Conservation (phyloP, 139 green algal species). For the Chlamydomonas eustigma region DNA sequence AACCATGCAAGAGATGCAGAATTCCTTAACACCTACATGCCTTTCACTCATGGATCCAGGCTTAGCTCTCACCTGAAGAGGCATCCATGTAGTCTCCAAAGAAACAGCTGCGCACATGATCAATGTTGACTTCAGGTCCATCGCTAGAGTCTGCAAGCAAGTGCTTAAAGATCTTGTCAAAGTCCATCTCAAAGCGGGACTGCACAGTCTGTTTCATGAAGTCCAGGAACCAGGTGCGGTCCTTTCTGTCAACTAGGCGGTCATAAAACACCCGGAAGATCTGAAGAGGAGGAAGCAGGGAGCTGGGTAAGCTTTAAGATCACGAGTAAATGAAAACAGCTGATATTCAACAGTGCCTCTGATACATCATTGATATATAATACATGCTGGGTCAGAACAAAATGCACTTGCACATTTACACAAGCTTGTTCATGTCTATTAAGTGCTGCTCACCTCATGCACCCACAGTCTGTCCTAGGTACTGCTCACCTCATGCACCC, state of each 20-base stretch:
- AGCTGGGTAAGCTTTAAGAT: not conserved
- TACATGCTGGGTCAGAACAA: too few relatives aligned
- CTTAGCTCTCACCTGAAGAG: not conserved
- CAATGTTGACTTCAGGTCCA: conserved; percentile 18
- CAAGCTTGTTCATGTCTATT: too few relatives aligned
- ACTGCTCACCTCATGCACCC: too few relatives aligned
- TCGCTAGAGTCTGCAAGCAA: conserved; percentile 14
- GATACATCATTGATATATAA: too few relatives aligned
- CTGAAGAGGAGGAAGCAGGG: conserved; percentile 16
- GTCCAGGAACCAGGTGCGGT: conserved; percentile 50
- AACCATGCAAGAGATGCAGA: too few relatives aligned
- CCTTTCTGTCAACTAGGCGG: conserved; percentile 59
- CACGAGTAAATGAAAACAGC: too few relatives aligned
- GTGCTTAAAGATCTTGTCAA: conserved; percentile 44
- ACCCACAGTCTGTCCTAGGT: too few relatives aligned
- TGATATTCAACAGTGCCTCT: too few relatives aligned
- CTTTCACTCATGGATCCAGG: too few relatives aligned
- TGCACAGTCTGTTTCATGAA: conserved; percentile 26
- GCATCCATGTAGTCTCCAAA: conserved; percentile 71
- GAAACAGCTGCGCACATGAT: conserved; percentile 40
- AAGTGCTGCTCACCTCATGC: too few relatives aligned
- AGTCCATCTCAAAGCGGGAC: conserved; percentile 19
- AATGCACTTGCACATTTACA: too few relatives aligned
- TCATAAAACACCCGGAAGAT: conserved; percentile 74
- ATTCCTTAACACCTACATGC: too few relatives aligned